Conservation (phyloP, 2,329 filamentous ascomycete genomes). For the Mollisiaceae sp. region DNA sequence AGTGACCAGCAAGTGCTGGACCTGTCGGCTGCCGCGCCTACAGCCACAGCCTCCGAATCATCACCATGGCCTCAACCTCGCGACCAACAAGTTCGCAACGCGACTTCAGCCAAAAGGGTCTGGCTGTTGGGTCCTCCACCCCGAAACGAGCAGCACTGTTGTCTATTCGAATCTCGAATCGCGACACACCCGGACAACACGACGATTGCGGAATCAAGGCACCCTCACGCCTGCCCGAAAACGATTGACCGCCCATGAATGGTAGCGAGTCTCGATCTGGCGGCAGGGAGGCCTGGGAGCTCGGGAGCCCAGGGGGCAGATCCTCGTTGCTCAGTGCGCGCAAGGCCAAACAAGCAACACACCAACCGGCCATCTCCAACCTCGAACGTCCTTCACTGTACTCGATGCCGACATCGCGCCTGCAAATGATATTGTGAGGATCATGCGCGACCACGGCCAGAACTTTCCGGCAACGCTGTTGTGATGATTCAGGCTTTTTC, state of each 20-base stretch:
- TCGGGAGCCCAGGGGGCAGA: conserved; percentile 9
- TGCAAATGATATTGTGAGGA: conserved; percentile 5
- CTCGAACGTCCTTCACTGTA: neutral
- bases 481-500: neutral
- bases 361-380: conserved; percentile 17
- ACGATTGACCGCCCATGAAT: conserved; percentile 12
- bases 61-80: neutral
- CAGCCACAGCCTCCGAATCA: neutral
- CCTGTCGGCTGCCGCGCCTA: conserved; percentile 6
- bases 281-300: conserved; percentile 6
- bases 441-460: conserved; percentile 14
- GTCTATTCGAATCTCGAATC: conserved; percentile 6
- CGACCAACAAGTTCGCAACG: neutral
- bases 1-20: neutral
- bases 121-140: conserved; percentile 5
- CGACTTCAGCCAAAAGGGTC: conserved; percentile 13
- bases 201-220: neutral
- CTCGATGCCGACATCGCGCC: conserved; percentile 4
- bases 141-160: conserved; percentile 18
- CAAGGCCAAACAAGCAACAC: neutral
- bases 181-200: neutral
- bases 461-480: conserved; percentile 10
- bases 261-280: conserved; percentile 18
- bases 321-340: conserved; percentile 7
- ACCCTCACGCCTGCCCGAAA: neutral